Evolutionary conservation across 257 asterid species (phyloP).

Genomic region (Petunia axillaris): DNA sequence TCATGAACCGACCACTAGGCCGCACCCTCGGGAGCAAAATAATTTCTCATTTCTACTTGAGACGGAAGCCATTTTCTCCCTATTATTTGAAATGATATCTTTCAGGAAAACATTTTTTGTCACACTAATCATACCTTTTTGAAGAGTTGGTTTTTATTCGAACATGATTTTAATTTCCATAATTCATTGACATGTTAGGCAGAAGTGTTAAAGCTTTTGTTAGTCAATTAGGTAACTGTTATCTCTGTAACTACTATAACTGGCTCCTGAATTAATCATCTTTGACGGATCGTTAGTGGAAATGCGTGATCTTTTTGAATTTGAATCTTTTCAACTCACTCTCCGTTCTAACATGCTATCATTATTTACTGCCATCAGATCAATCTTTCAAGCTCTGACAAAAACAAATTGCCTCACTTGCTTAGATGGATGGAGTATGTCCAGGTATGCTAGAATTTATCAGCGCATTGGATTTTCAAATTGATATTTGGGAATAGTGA

Average conservation of each 20-base stretch:
- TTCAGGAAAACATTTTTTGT: not conserved
- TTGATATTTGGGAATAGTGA: not conserved
- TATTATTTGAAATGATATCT: not conserved
- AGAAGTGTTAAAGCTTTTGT: not conserved
- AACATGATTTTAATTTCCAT: not conserved
- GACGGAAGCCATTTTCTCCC: not conserved
- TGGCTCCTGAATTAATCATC: not conserved
- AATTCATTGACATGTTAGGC: not conserved
- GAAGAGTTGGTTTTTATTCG: not conserved
- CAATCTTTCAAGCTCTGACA: constrained; percentile 60
- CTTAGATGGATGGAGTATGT: constrained; percentile 86
- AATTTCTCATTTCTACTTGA: not conserved
- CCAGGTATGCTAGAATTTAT: constrained; percentile 58
- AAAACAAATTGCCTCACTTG: constrained; percentile 69
- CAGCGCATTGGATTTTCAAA: not conserved
- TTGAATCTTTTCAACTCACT: not conserved
- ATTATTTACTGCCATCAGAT: constrained; percentile 42
- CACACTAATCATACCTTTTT: not conserved
- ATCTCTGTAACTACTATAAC: not conserved
- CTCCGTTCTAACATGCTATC: constrained; percentile 19
- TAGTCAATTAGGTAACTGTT: not conserved
- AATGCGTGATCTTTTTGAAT: not conserved
- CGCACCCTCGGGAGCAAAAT: too few species aligned
- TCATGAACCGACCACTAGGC: too few species aligned
- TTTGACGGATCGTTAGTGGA: not conserved